Base-by-base conservation (phyloP, 495 filamentous ascomycete species). In the Pyrenula aspistea region DNA sequence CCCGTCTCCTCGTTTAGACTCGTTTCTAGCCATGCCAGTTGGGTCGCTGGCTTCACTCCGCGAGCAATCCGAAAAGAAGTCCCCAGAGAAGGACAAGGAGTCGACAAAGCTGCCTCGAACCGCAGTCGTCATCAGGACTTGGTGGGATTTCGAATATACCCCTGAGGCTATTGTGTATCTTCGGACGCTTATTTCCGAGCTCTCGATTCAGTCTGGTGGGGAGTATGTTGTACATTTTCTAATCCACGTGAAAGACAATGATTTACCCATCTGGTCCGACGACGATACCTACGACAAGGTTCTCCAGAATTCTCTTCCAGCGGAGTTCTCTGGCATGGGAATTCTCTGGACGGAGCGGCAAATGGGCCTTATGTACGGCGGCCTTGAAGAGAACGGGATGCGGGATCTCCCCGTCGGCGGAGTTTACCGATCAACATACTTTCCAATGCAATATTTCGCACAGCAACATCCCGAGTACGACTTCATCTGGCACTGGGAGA, bases 401-500 rank as follows among this genome's bases (percentile, higher is more conserved):
- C 82, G 84, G 11, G 84, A 83, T 4, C 74, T 96, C 1, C 88
- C 88, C 1, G 82, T 95, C 0, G 87, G 96, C 67, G 93, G 92
- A 2, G 89, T 89, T 0, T 97, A 97, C 70, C 87, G 93, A 48
- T 87, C 86, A 57, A 83, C 89, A 22, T 90, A 88, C 65, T 92
- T 96, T 89, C 88, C 92, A 10, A 82, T 97, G 73, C 93, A 96
- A 64, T 85, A 87, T 67, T 98, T 96, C 63, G 86, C 92, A 15
- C 82, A 88, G 60, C 79, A 83, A 48, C 93, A 98, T 67, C 87
- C 88, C 0, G 91, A 96, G 65, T 98, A 93, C 65, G 94, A 97
- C 57, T 88, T 84, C 70, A 87, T 92, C 70, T 98, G 93, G 93
- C 91, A 98, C 63, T 96, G 91, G 91, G 93, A 98, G 70, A 95